Evolutionary conservation across 768 basidiomycete genomes (phyloP).

Genomic region (Lactarius sp.): DNA sequence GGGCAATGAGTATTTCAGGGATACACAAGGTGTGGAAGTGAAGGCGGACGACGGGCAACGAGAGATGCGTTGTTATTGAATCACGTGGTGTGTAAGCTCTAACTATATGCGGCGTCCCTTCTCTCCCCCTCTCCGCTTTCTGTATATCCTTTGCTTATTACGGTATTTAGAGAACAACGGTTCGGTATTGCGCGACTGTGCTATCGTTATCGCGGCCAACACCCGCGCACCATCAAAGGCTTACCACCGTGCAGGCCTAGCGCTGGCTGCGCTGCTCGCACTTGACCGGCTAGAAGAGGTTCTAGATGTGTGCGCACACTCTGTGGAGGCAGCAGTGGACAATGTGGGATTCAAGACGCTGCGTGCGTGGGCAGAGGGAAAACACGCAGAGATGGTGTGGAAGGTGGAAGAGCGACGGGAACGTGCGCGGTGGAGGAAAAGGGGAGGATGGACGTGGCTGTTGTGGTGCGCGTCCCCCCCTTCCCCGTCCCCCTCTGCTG

Average conservation of each 20-base stretch:
- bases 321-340: constrained; percentile 50
- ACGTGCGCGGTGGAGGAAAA: constrained; percentile 48
- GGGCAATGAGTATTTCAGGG: constrained; percentile 91
- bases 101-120: constrained; percentile 53
- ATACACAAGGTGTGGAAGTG: constrained; percentile 81
- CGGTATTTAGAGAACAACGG: constrained; percentile 73
- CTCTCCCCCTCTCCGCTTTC: not conserved
- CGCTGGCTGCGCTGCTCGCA: constrained; percentile 66
- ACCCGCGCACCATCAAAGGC: constrained; percentile 71
- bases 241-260: constrained; percentile 77
- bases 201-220: constrained; percentile 61
- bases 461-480: constrained; percentile 47
- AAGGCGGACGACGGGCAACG: constrained; percentile 60
- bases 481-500: not conserved
- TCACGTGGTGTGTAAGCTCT: constrained; percentile 90
- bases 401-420: constrained; percentile 49
- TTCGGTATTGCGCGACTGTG: constrained; percentile 80
- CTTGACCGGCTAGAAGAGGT: constrained; percentile 77
- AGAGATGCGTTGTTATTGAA: constrained; percentile 76
- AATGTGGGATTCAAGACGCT: constrained; percentile 51
- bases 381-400: constrained; percentile 47
- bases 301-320: constrained; percentile 72
- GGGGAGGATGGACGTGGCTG: constrained; percentile 49
- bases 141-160: not conserved
- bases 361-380: constrained; percentile 43